Percentiles rank a stretch among this genome's conserved stretches.
Conservation (phyloP, 2,329 filamentous ascomycete species). For the Acrocalymma vagum region DNA sequence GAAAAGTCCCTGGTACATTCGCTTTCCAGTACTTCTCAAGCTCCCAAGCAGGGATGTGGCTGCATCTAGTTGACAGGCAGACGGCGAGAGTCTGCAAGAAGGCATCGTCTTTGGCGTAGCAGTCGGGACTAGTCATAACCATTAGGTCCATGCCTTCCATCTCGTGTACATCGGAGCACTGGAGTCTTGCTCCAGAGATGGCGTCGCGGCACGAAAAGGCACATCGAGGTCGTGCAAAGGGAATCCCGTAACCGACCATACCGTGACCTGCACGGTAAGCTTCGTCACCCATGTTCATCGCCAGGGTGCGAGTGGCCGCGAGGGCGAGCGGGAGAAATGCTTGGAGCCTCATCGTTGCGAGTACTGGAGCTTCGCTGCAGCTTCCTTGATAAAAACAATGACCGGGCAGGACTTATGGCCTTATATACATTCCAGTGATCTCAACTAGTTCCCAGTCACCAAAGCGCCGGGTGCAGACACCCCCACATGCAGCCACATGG, state of each 20-base stretch:
- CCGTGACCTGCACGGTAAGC: too few relatives aligned
- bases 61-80: constrained; percentile 23
- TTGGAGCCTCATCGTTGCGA: too few relatives aligned
- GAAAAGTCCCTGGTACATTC: constrained; percentile 2
- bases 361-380: too few relatives aligned
- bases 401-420: too few relatives aligned
- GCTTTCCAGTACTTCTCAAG: constrained; percentile 23
- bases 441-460: too few relatives aligned
- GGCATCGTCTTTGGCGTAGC: constrained; percentile 24
- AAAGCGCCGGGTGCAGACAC: too few relatives aligned
- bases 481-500: too few relatives aligned
- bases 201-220: constrained; percentile 22
- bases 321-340: too few relatives aligned
- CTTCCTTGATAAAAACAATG: too few relatives aligned
- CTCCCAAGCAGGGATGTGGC: constrained; percentile 12
- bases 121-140: constrained; percentile 21
- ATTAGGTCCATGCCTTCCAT: constrained; percentile 8
- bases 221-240: constrained; percentile 22
- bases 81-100: constrained; percentile 27
- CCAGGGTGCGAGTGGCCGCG: too few relatives aligned
- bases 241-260: constrained; percentile 25
- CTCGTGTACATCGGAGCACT: constrained; percentile 15
- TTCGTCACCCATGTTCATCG: too few relatives aligned
- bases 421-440: too few relatives aligned
- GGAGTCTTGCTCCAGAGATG: constrained; percentile 8